Evolutionary conservation across 164 flowering plant species (phyloP), one percentile per base, ranked within the genome.

Genomic region (Berberis vulgaris): DNA sequence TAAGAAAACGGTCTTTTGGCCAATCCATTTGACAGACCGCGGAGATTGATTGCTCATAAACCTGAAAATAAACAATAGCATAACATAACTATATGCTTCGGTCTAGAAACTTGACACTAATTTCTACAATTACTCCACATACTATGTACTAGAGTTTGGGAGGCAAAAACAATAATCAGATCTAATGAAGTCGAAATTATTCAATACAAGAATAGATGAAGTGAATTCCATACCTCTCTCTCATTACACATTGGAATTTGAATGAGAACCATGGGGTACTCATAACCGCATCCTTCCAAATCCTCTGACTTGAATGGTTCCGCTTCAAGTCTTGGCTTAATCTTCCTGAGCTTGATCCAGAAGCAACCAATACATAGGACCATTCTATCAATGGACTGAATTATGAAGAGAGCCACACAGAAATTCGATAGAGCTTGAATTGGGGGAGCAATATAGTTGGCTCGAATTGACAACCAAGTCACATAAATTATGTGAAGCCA

Each of bases 231-330:
- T 81, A 88, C 97, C 97, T 91, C 97, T 59, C 70, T 81, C 76
- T 91, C 97, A 71, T 90, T 90, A 57, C 97, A 90, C 97, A 90
- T 90, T 53, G 95, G 97, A 61, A 90, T 86, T 71, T 90, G 97
- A 67, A 90, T 84, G 65, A 90, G 92, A 73, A 90, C 92, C 89
- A 85, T 88, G 5, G 95, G 97, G 59, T 79, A 80, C 50, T 76
- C 71, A 49, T 54, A 77, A 1, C 79, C 71, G 7, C 76, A 63
- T 8, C 68, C 80, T 67, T 86, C 95, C 7, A 67, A 67, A 77
- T 87, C 92, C 43, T 72, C 80, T 0, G 69, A 61, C 60, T 79
- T 73, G 73, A 82, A 83, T 5, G 82, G 80, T 62, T 80, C 81
- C 55, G 74, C 85, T 1, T 70, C 71, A 49, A 82, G 64, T 43